A percentile compares a stretch with the other conserved stretches of the same genome.
Conservation (phyloP, 2,329 filamentous ascomycete genomes). For the Thielaviopsis euricoi region DNA sequence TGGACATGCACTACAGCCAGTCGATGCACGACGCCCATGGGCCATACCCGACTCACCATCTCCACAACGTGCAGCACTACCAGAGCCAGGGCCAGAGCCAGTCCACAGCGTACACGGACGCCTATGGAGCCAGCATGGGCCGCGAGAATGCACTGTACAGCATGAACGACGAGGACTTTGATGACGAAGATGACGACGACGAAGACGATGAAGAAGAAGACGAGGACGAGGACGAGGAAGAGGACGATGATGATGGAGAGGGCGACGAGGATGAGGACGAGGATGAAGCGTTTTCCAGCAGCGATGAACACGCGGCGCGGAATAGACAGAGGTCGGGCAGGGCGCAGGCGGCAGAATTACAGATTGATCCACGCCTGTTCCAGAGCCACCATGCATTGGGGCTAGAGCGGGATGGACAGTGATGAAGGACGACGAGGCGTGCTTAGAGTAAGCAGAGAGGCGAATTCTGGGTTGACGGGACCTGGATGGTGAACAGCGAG, state of each 20-base stretch:
- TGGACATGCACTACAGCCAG: background rate
- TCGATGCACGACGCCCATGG: background rate
- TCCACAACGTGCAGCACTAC: background rate
- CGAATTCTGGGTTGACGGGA: too few relatives aligned
- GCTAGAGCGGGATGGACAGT: background rate
- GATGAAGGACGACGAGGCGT: background rate
- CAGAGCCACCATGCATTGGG: background rate
- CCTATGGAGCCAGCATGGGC: background rate
- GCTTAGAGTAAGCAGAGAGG: too few relatives aligned
- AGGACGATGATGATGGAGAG: conserved; percentile 15
- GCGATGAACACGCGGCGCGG: conserved; percentile 1
- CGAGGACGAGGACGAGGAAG: conserved; percentile 10
- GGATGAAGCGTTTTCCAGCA: conserved; percentile 14
- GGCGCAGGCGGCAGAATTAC: background rate
- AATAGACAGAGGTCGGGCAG: too few relatives aligned
- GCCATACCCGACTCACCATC: background rate
- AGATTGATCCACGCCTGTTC: conserved; percentile 7
- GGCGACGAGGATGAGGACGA: conserved; percentile 15
- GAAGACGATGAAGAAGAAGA: conserved; percentile 15
- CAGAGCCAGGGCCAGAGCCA: background rate
- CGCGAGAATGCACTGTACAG: conserved; percentile 10
- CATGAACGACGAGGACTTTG: conserved; percentile 15
- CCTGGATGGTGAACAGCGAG: too few relatives aligned
- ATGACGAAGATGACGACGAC: conserved; percentile 15
- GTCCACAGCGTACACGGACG: background rate